These are phyloP conservation scores for Poronia punctata DNA, from an alignment of 495 filamentous ascomycete genomes.

Conservation along the genomic window DNA sequence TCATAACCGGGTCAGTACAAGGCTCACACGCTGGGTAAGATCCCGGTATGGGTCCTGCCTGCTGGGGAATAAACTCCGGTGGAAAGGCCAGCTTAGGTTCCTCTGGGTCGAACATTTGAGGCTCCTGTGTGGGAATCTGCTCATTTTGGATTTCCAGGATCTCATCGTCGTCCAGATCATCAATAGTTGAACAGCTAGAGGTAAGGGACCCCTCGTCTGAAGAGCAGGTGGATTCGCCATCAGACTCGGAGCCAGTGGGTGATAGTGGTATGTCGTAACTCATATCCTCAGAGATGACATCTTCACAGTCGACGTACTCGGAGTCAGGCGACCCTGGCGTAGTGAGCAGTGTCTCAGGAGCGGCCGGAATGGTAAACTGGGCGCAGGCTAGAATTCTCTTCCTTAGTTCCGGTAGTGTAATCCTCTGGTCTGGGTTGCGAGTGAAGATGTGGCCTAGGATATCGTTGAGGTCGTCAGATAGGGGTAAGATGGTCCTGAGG, in stretches of 20 bases:
- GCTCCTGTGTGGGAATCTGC: slow-evolving; percentile 34
- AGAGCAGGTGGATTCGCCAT: slow-evolving; percentile 38
- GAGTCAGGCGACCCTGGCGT: slow-evolving; percentile 35
- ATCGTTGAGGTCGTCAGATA: slow-evolving; percentile 82
- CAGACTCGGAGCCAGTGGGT: slow-evolving; percentile 34
- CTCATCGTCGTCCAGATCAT: slow-evolving; percentile 38
- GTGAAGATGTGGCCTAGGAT: slow-evolving; percentile 90
- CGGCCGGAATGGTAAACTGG: slow-evolving; percentile 54
- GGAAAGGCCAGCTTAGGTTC: slow-evolving; percentile 28
- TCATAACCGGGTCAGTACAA: slow-evolving; percentile 23
- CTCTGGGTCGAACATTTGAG: slow-evolving; percentile 36
- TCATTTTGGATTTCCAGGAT: slow-evolving; percentile 32
- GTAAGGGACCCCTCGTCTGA: slow-evolving; percentile 40
- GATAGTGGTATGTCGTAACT: slow-evolving; percentile 33
- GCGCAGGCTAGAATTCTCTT: slow-evolving; percentile 69
- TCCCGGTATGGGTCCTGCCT: slow-evolving; percentile 16
- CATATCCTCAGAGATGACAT: slow-evolving; percentile 31
- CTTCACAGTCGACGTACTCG: slow-evolving; percentile 39
- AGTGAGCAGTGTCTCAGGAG: slow-evolving; percentile 20
- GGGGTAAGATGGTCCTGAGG: slow-evolving; percentile 83
- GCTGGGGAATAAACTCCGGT: slow-evolving; percentile 38
- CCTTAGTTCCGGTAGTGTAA: slow-evolving; percentile 76
- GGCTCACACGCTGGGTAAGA: slow-evolving; percentile 20
- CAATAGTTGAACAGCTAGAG: slow-evolving; percentile 39
- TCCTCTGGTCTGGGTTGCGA: slow-evolving; percentile 75